phyloP scores from a whole-genome alignment of 495 filamentous ascomycete species.

The Hypomontagnella monticulosa region DNA sequence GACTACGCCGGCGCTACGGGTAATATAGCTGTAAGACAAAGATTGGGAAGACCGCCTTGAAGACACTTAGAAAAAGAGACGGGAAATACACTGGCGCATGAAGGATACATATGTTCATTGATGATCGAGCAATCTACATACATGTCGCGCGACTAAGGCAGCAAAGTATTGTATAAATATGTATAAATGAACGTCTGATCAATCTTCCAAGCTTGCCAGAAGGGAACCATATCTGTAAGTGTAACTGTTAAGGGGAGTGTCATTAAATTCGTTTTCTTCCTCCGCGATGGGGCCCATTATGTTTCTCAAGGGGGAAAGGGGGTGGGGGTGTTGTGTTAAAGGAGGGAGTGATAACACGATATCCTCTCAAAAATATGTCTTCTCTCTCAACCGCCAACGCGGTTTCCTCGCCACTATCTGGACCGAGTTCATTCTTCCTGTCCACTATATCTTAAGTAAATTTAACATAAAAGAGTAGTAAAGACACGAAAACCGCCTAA shows the following conservation, averaged over 20 bases:
- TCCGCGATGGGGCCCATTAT: neutral
- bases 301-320: neutral
- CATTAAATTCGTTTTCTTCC: too few relatives aligned
- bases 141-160: too few relatives aligned
- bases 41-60: too few relatives aligned
- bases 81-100: too few relatives aligned
- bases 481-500: constrained; percentile 17
- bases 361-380: constrained; percentile 7
- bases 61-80: too few relatives aligned
- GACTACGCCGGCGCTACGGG: neutral
- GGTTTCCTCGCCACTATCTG: neutral
- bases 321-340: neutral
- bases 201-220: neutral
- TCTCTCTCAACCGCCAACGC: neutral
- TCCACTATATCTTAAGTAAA: constrained; percentile 19
- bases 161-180: neutral
- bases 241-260: too few relatives aligned
- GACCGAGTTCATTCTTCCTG: constrained; percentile 13
- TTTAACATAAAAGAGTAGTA: constrained; percentile 24
- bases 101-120: too few relatives aligned
- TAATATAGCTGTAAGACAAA: too few relatives aligned
- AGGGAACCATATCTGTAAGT: too few relatives aligned
- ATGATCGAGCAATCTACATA: too few relatives aligned
- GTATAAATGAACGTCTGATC: neutral
- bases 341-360: neutral